Percentiles rank a stretch among this genome's conserved stretches.
Evolutionary conservation across 441 rosid genomes (phyloP).

Genomic region (Gossypium gossypioides): DNA sequence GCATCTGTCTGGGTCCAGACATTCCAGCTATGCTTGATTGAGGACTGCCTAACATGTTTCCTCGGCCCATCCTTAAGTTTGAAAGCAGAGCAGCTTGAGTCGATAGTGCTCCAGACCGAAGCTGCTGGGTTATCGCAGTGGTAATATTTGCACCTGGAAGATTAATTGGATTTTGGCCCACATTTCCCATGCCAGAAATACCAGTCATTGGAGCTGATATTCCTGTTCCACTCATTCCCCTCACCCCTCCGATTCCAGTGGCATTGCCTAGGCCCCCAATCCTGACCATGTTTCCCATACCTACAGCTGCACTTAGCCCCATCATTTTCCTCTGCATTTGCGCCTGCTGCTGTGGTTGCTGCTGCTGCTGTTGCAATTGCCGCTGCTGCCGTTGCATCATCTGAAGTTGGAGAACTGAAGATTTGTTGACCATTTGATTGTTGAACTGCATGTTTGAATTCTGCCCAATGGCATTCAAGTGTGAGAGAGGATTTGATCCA

Average conservation of each 20-base stretch:
- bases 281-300: conserved; percentile 66
- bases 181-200: conserved; percentile 46
- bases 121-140: conserved; percentile 51
- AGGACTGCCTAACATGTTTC: conserved; percentile 37
- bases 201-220: conserved; percentile 63
- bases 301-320: conserved; percentile 54
- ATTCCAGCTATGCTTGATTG: conserved; percentile 61
- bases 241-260: conserved; percentile 53
- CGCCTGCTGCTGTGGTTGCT: conserved; percentile 14
- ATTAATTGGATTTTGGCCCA: conserved; percentile 61
- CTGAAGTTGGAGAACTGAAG: conserved; percentile 65
- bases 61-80: conserved; percentile 28
- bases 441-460: conserved; percentile 65
- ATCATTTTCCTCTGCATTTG: conserved; percentile 68
- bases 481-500: conserved; percentile 52
- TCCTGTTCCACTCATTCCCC: conserved; percentile 70
- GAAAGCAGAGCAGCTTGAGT: conserved; percentile 25
- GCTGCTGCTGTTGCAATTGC: background rate
- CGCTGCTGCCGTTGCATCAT: conserved; percentile 29
- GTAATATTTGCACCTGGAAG: conserved; percentile 40
- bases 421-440: conserved; percentile 63
- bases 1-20: conserved; percentile 61
- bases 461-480: conserved; percentile 55
- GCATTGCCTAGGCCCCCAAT: conserved; percentile 47
- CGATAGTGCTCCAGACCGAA: conserved; percentile 44